phyloP scores from a whole-genome alignment of 139 green algal species.

The Microglena sp. region DNA sequence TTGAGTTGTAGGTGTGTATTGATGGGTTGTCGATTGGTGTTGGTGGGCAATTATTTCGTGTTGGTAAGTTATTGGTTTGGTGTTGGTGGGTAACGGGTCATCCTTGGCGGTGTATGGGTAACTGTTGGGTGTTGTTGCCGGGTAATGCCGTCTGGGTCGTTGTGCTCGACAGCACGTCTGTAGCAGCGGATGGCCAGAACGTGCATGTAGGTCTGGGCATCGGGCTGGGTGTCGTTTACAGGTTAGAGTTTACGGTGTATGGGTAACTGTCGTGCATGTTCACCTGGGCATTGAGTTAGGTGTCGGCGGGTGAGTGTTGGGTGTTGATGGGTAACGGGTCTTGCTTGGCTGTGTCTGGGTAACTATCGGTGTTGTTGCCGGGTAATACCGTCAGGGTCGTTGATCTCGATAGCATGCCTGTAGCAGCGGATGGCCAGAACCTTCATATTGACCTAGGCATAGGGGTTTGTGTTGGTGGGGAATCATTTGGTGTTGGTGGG shows the following conservation, averaged over 20 bases:
- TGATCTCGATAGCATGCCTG: constrained; percentile 51
- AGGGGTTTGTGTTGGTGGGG: not conserved
- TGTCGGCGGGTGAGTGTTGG: not conserved
- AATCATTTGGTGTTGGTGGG: not conserved
- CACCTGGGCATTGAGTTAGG: constrained; percentile 1
- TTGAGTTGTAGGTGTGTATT: too few relatives aligned
- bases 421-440: constrained; percentile 79
- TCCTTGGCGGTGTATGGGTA: too few relatives aligned
- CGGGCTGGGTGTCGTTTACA: not conserved
- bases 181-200: constrained; percentile 76
- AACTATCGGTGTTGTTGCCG: too few relatives aligned
- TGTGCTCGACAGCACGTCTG: constrained; percentile 51
- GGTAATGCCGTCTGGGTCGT: constrained; percentile 81
- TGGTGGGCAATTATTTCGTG: too few relatives aligned
- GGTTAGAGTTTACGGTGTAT: not conserved
- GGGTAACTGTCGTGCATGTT: constrained; percentile 14
- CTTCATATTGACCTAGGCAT: not conserved
- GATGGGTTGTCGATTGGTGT: too few relatives aligned
- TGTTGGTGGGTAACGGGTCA: too few relatives aligned
- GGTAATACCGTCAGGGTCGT: constrained; percentile 77
- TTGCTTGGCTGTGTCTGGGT: too few relatives aligned
- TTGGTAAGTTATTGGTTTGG: too few relatives aligned
- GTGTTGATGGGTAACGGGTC: too few relatives aligned
- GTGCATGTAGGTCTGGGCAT: not conserved
- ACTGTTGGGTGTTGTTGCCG: too few relatives aligned